Base-by-base conservation (phyloP, 306 rosid species). In the Luffa acutangula region DNA sequence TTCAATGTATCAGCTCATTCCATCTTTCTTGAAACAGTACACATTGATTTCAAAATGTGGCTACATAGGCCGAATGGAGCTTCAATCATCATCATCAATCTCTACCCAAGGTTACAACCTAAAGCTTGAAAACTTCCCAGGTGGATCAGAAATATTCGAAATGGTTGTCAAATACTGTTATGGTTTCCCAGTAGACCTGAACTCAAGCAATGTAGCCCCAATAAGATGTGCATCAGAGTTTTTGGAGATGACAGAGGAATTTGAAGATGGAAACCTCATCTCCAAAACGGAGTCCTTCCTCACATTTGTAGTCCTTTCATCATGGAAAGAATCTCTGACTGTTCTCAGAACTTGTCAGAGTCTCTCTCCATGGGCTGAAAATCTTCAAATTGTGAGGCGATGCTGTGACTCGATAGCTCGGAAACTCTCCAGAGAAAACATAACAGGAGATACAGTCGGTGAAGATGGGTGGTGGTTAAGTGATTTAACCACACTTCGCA, bases 351-450 rank as follows among this genome's bases (percentile, higher is more conserved):
- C 96, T 69, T 93, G 98, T 70, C 91, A 91, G 87, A 80, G 82
- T 56, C 87, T 95, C 18, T 90, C 93, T 51, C 98, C 99, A 21
- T 95, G 99, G 99, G 92, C 90, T 65, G 99, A 93, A 72, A 95
- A 93, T 84, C 89, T 93, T 77, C 99, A 95, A 86, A 86, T 93
- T 83, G 96, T 91, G 57, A 88, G 99, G 85, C 86, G 97, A 83
- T 95, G 99, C 78, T 90, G 97, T n/a, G 96, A 95, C 81, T 90
- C 97, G n/a, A 81, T 95, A 31, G 96, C 97, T 54, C 87, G 94
- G 96, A 93, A 91, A 89, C 92, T 89, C 79, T 85, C 92, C 31
- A 89, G 88, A 88, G 91, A 90, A 36, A 84, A 65, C 79, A 69
- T 49, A 66, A 60, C 77, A 18, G 84, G 82, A 66, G 89, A 88